Evolutionary conservation across 768 basidiomycete genomes (phyloP), one percentile per base, ranked within the genome.

Genomic region (Tylopilus vinaceipallidus): DNA sequence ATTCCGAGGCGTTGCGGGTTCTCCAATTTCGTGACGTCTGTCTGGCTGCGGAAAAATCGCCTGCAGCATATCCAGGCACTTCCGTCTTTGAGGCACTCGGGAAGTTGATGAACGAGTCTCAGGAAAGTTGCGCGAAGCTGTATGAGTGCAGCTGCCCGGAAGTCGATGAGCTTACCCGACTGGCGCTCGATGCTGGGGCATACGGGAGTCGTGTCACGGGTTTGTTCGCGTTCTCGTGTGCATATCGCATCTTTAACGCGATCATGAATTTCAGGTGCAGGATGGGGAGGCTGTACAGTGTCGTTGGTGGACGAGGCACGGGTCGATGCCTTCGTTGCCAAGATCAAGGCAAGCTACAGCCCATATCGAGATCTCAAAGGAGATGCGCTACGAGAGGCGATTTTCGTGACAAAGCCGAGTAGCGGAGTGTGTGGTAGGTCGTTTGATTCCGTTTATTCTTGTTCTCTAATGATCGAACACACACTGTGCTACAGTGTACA

Each of bases 281-380:
- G 91, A 4, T 95, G 91, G 91, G 93, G 93, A 32, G 92, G 92
- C 6, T 93, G 91, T 60, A 88, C 87, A 0, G 86, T 94, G 19
- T 91, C 88, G 7, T 77, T 94, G 17, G 84, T 94, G 14, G 76
- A 80, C 7, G 84, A 86, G 60, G 66, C 71, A 17, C 59, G 79
- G 37, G 87, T 88, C 3, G 75, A 78, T 0, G 52, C 59, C 8
- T 94, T 95, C 64, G 84, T 92, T 38, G 61, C 70, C 53, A 73
- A 75, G 55, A 70, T 94, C 16, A 78, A 73, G 60, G 69, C 70
- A n/a, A 70, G 67, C 4, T 94, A 91, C 63, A 67, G 63, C 16
- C 79, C 84, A n/a, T 92, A 88, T 66, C 70, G 71, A 53, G 73
- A 68, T 6, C 65, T 95, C 34, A 73, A 77, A 47, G 78, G 78